phyloP scores from a whole-genome alignment of 345 rosid species.

The Jatropha curcas region DNA sequence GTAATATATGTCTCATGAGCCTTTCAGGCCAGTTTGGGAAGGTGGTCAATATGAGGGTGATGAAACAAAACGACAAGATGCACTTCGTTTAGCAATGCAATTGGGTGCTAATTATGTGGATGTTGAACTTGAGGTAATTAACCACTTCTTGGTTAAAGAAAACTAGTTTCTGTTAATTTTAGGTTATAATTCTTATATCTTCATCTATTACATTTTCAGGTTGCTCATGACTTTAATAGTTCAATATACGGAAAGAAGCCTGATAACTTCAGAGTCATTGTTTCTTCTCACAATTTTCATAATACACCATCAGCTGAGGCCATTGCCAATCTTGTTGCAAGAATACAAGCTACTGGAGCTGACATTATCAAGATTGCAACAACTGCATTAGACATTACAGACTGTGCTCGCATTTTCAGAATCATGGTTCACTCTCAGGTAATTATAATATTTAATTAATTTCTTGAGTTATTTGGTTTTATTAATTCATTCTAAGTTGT shows the following conservation, averaged over 20 bases:
- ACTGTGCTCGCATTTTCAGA: slow-evolving; percentile 48
- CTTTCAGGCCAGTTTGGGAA: slow-evolving; percentile 69
- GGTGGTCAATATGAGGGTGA: slow-evolving; percentile 64
- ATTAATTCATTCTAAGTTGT: no score
- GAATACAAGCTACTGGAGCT: slow-evolving; percentile 59
- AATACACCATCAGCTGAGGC: slow-evolving; percentile 53
- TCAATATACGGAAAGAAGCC: slow-evolving; percentile 46
- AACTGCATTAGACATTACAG: slow-evolving; percentile 55
- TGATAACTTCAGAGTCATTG: slow-evolving; percentile 48
- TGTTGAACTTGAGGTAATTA: slow-evolving; percentile 39
- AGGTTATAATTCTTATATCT: background rate
- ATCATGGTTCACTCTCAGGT: slow-evolving; percentile 55
- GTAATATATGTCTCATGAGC: no score
- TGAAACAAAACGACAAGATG: slow-evolving; percentile 42
- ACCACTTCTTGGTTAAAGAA: no score
- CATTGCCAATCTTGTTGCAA: slow-evolving; percentile 50
- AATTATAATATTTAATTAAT: no score
- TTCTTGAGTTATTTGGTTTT: no score
- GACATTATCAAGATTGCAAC: slow-evolving; percentile 60
- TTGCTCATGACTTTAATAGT: slow-evolving; percentile 45
- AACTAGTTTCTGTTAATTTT: no score
- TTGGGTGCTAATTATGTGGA: slow-evolving; percentile 59
- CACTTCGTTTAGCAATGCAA: slow-evolving; percentile 52
- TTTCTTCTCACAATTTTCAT: slow-evolving; percentile 60
- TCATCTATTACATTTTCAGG: slow-evolving; percentile 30